A percentile compares a stretch with the other conserved stretches of the same genome.
phyloP scores from a whole-genome alignment of 805 yeast species.

The Dipodascopsis uninucleata region DNA sequence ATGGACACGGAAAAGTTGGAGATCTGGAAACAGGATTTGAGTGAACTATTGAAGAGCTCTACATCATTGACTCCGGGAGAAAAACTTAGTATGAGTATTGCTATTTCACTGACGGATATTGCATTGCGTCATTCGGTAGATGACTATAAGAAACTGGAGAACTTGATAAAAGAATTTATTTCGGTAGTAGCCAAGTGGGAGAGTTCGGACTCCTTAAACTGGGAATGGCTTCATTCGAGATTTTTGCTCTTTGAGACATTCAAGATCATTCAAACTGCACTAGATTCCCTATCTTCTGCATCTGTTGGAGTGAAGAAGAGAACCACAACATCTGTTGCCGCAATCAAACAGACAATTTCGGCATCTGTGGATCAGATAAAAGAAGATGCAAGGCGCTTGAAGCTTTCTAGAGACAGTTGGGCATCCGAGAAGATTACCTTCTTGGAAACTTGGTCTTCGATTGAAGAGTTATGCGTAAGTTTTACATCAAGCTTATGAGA shows the following conservation, averaged over 20 bases:
- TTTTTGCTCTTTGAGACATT: constrained; percentile 15
- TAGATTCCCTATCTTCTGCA: constrained; percentile 5
- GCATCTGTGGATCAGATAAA: constrained; percentile 11
- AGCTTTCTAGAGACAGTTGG: constrained; percentile 14
- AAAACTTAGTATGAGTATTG: not conserved
- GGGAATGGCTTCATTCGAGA: constrained; percentile 21
- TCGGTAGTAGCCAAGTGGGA: too few relatives aligned
- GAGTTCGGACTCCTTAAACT: constrained; percentile 3
- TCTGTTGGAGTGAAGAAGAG: constrained; percentile 1
- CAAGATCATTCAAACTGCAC: constrained; percentile 11
- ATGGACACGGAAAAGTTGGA: too few relatives aligned
- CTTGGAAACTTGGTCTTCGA: constrained; percentile 1
- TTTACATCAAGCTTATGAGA: not conserved
- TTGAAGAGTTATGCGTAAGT: constrained; percentile 15
- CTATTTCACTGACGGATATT: too few relatives aligned
- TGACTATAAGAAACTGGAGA: too few relatives aligned
- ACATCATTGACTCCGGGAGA: not conserved
- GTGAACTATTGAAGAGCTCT: constrained; percentile 2
- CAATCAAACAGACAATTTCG: constrained; percentile 3
- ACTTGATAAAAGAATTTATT: too few relatives aligned
- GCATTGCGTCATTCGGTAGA: too few relatives aligned
- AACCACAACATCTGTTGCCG: constrained; percentile 3
- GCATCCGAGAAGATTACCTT: constrained; percentile 6
- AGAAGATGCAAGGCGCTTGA: constrained; percentile 17
- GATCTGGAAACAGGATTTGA: too few relatives aligned